Percentiles rank a stretch among this genome's conserved stretches.
Conservation (phyloP, 208 protist species). For the Wallacemonas collosoma region DNA sequence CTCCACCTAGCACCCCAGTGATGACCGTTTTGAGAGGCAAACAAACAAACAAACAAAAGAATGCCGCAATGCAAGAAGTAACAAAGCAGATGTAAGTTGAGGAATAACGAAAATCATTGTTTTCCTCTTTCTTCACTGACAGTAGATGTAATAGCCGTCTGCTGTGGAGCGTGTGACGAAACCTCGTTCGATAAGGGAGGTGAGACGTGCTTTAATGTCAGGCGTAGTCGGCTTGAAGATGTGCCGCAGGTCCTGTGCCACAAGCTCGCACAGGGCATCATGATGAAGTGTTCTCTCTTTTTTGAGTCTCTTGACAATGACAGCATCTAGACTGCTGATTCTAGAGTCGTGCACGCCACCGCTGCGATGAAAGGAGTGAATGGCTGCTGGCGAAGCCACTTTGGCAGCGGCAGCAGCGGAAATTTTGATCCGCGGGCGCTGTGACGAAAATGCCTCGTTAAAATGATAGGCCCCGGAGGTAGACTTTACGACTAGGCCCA, state of each 20-base stretch:
- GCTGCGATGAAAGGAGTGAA: not conserved
- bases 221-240: constrained; percentile 37
- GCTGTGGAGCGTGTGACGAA: constrained; percentile 46
- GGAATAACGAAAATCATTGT: not conserved
- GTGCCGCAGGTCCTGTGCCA: constrained; percentile 30
- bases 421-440: constrained; percentile 34
- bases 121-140: not conserved
- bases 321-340: constrained; percentile 59
- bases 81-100: too few relatives aligned
- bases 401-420: not conserved
- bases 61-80: too few relatives aligned
- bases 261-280: constrained; percentile 42
- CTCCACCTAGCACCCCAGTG: too few relatives aligned
- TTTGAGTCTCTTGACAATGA: constrained; percentile 72
- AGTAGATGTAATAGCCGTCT: constrained; percentile 34
- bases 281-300: constrained; percentile 51
- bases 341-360: constrained; percentile 26
- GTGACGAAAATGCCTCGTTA: constrained; percentile 38
- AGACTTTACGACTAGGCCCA: constrained; percentile 23
- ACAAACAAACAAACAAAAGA: too few relatives aligned
- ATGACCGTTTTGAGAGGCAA: too few relatives aligned
- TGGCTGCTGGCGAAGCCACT: not conserved
- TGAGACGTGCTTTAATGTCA: constrained; percentile 67
- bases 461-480: constrained; percentile 30
- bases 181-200: constrained; percentile 71